A percentile compares a stretch with the other conserved stretches of the same genome.
Conservation (phyloP, 2,329 filamentous ascomycete species). For the Tolypocladium ovalisporum region DNA sequence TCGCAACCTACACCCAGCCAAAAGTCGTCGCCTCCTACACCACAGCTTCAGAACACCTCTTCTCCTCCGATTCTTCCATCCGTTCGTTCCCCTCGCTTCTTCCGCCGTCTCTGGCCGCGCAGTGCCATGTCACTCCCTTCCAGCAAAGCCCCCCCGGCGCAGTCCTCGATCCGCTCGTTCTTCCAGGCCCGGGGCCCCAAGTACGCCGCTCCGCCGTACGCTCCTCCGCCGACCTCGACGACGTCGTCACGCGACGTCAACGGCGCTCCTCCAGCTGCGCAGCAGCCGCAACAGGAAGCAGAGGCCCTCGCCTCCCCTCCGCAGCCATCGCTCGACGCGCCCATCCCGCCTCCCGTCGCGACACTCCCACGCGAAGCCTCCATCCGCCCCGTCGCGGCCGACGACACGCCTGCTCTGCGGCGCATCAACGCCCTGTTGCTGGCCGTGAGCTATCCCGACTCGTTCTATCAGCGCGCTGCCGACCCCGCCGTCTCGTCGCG, state of each 20-base stretch:
- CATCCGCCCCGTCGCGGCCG: slow-evolving; percentile 37
- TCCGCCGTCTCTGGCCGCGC: not conserved
- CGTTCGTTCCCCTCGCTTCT: not conserved
- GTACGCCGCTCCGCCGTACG: slow-evolving; percentile 23
- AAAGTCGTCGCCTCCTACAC: not conserved
- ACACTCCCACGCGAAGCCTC: slow-evolving; percentile 34
- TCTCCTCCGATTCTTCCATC: not conserved
- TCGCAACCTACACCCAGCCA: not conserved
- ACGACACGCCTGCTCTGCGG: slow-evolving; percentile 46
- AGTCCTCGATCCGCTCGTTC: slow-evolving; percentile 53
- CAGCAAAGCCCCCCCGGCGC: slow-evolving; percentile 23
- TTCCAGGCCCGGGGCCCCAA: slow-evolving; percentile 37
- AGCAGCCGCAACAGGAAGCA: slow-evolving; percentile 2
- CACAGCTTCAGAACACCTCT: not conserved
- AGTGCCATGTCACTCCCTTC: slow-evolving; percentile 28
- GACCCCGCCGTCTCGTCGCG: slow-evolving; percentile 37
- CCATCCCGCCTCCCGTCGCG: slow-evolving; percentile 16
- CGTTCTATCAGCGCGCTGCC: slow-evolving; percentile 47
- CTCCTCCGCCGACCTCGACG: slow-evolving; percentile 18
- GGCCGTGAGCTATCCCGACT: slow-evolving; percentile 51
- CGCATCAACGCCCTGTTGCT: slow-evolving; percentile 57
- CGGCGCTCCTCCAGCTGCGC: slow-evolving; percentile 12
- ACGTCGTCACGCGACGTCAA: slow-evolving; percentile 17
- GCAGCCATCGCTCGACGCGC: slow-evolving; percentile 7
- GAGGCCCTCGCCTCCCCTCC: slow-evolving; percentile 6